Evolutionary conservation across 2,329 filamentous ascomycete genomes (phyloP).

Genomic region (Neofusicoccum umdonicola): DNA sequence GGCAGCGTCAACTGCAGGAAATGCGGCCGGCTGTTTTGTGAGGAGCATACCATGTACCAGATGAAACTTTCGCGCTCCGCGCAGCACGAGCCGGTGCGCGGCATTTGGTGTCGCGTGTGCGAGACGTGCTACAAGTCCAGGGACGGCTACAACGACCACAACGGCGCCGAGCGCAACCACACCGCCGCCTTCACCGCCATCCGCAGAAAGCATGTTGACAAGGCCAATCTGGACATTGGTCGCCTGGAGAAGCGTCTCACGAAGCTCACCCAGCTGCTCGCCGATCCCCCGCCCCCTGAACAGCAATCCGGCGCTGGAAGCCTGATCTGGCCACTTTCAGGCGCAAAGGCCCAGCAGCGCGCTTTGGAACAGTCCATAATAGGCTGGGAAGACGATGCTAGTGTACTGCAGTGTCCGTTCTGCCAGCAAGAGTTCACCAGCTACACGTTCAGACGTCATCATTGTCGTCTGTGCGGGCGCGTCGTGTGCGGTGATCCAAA

Average conservation of each 20-base stretch:
- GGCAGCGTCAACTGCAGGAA: slow-evolving; percentile 90
- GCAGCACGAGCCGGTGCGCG: slow-evolving; percentile 82
- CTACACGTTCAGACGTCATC: slow-evolving; percentile 89
- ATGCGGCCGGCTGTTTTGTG: slow-evolving; percentile 91
- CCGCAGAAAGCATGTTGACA: slow-evolving; percentile 76
- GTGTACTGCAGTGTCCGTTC: slow-evolving; percentile 79
- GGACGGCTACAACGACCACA: slow-evolving; percentile 90
- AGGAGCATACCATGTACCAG: slow-evolving; percentile 98
- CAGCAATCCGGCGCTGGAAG: slow-evolving; percentile 49
- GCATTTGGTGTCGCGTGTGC: slow-evolving; percentile 91
- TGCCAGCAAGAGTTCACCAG: slow-evolving; percentile 94
- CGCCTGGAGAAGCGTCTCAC: slow-evolving; percentile 88
- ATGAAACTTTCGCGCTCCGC: slow-evolving; percentile 94
- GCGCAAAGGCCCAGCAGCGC: slow-evolving; percentile 70
- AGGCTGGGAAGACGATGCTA: slow-evolving; percentile 88
- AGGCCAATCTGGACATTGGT: slow-evolving; percentile 82
- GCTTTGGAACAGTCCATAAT: slow-evolving; percentile 87
- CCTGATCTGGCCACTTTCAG: slow-evolving; percentile 60
- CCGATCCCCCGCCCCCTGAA: slow-evolving; percentile 67
- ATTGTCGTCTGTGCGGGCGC: slow-evolving; percentile 88
- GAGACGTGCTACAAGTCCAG: slow-evolving; percentile 99
- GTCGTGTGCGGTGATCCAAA: slow-evolving; percentile 87
- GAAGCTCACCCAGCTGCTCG: slow-evolving; percentile 80
- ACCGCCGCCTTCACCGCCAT: slow-evolving; percentile 67
- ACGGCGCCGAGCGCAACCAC: slow-evolving; percentile 67